A percentile compares a stretch with the other conserved stretches of the same genome.
These are phyloP conservation scores for Thermothielavioides terrestris DNA, from an alignment of 495 filamentous ascomycete genomes.

Conservation along the genomic window DNA sequence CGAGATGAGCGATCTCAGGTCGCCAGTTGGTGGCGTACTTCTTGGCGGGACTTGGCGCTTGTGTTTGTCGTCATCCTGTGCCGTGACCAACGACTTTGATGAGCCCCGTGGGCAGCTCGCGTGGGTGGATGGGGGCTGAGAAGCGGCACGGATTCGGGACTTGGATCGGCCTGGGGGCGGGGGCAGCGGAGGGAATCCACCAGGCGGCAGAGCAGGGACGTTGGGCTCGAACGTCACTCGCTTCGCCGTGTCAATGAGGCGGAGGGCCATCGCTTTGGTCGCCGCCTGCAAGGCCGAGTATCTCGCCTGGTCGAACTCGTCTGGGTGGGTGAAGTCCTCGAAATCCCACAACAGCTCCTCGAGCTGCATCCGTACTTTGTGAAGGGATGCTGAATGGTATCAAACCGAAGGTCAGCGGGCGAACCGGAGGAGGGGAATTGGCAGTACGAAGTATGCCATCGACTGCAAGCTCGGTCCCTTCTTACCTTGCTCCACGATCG, in stretches of 20 bases:
- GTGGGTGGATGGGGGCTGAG: not conserved
- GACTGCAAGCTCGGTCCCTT: not conserved
- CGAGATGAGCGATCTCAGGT: too few species aligned
- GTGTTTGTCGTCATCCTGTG: not conserved
- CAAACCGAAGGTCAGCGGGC: not conserved
- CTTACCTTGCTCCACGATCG: slow-evolving; percentile 32
- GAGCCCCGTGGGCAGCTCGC: not conserved
- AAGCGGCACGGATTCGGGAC: not conserved
- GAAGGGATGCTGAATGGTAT: slow-evolving; percentile 15
- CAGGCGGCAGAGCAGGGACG: slow-evolving; percentile 2
- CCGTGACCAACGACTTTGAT: not conserved
- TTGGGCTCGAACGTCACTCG: slow-evolving; percentile 20
- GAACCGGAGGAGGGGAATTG: too few species aligned
- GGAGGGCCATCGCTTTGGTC: slow-evolving; percentile 30
- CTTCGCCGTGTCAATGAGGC: slow-evolving; percentile 28
- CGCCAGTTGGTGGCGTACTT: too few species aligned
- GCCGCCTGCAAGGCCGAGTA: slow-evolving; percentile 28
- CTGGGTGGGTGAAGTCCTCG: slow-evolving; percentile 28
- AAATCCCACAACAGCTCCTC: slow-evolving; percentile 35
- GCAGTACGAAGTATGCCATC: not conserved
- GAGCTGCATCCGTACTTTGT: slow-evolving; percentile 24
- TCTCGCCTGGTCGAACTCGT: slow-evolving; percentile 24
- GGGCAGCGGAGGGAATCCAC: slow-evolving; percentile 21
- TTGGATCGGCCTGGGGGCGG: slow-evolving; percentile 12
- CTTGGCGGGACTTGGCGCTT: not conserved